Evolutionary conservation across 352 stramenopile species (phyloP), one percentile per base, ranked within the genome.

Genomic region (Pythium aristosporum): DNA sequence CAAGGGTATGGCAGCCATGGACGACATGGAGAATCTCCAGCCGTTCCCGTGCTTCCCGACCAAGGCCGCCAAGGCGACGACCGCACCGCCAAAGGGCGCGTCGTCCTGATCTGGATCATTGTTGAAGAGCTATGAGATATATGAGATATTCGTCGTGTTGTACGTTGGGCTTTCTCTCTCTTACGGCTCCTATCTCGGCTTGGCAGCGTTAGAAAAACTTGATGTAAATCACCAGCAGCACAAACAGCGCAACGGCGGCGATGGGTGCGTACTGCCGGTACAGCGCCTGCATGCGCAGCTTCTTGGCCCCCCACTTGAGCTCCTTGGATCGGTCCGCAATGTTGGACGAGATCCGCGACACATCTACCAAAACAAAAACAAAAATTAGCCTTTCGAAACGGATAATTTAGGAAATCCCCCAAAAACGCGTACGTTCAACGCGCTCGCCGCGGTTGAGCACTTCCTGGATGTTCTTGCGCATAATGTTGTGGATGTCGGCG

Each of bases 401-500:
- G n/a, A 37, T 9, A 12, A 44, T 20, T 49, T 3, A 32, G 15
- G 18, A n/a, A 46, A 46, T 46, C 48, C 42, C 30, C n/a, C n/a
- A n/a, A 52, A 52, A 47, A 10, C n/a, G 79, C 74, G 69, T 87
- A 94, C 87, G 65, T 53, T 96, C 87, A 23, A 97, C 87, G 32
- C 82, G 79, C 53, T 97, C 91, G 61, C 91, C 91, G 23, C 91
- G 91, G 68, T 96, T 96, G 41, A 97, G 82, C 67, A 98, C 92
- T 66, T 98, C 94, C 67, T 98, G 88, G 63, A 98, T 98, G 82
- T 99, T 99, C 72, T 98, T 97, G 72, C 92, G 89, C 97, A 99
- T 99, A 73, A 99, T 99, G 71, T 94, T 98, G 79, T 99, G 96
- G 77, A 99, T 99, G 65, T 99, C 97, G 32, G 91, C 92, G 57